Evolutionary conservation across 208 protist genomes (phyloP).

Genomic region (Wallacemonas sp.): DNA sequence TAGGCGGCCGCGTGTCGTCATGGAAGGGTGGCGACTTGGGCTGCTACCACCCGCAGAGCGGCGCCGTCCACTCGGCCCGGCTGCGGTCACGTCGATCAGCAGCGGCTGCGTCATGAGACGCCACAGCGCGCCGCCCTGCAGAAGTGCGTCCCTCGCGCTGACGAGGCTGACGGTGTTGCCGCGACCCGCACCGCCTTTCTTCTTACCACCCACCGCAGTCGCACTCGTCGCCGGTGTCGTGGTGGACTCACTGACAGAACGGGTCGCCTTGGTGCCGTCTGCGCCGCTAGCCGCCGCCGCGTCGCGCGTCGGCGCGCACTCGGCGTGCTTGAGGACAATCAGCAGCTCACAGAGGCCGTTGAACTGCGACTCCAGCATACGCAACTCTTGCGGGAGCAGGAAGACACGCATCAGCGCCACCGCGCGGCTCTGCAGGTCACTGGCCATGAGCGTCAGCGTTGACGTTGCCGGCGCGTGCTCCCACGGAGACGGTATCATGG

Average conservation of each 20-base stretch:
- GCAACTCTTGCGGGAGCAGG: constrained; percentile 50
- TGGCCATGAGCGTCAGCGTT: not conserved
- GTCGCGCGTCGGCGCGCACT: not conserved
- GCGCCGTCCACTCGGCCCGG: not conserved
- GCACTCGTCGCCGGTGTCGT: not conserved
- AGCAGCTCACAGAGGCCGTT: constrained; percentile 32
- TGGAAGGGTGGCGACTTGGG: not conserved
- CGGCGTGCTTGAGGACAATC: constrained; percentile 17
- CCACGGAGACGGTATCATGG: constrained; percentile 59
- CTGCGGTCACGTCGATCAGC: not conserved
- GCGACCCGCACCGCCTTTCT: not conserved
- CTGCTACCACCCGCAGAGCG: not conserved
- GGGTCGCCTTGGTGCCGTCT: not conserved
- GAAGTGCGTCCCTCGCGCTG: not conserved
- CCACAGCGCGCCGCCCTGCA: constrained; percentile 6
- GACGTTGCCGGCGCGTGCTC: constrained; percentile 14
- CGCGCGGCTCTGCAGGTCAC: not conserved
- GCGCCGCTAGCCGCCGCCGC: not conserved
- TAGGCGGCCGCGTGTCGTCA: not conserved
- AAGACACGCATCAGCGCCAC: constrained; percentile 37
- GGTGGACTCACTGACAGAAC: not conserved
- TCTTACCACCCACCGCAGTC: not conserved
- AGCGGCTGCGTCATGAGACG: constrained; percentile 6
- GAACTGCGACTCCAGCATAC: constrained; percentile 50
- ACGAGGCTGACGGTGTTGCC: constrained; percentile 8